A percentile compares a stretch with the other conserved stretches of the same genome.
These are phyloP conservation scores for Nicotiana otophora DNA, from an alignment of 257 asterid genomes.

Conservation along the genomic window DNA sequence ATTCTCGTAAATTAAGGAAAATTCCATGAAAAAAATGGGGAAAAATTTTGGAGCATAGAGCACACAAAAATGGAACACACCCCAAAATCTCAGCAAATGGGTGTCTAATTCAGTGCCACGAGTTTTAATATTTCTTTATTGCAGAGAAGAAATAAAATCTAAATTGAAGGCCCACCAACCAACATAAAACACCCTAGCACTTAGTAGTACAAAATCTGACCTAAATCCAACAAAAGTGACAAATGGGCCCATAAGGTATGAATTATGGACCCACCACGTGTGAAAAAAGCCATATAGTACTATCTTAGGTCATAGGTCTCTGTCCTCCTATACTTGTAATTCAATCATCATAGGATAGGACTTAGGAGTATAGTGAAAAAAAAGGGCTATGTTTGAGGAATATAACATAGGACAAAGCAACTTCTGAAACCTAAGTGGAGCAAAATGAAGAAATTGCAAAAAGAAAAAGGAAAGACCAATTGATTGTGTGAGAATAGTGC, in stretches of 20 bases:
- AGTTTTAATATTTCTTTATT: slow-evolving; percentile 13
- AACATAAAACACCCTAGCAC: neutral
- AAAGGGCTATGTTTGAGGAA: slow-evolving; percentile 7
- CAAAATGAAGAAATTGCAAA: neutral
- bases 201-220: neutral
- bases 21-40: neutral
- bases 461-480: neutral
- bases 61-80: slow-evolving; percentile 14
- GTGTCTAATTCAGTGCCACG: slow-evolving; percentile 19
- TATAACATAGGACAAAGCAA: slow-evolving; percentile 8
- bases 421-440: slow-evolving; percentile 14
- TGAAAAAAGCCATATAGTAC: neutral
- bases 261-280: slow-evolving; percentile 30
- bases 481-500: neutral
- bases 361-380: neutral
- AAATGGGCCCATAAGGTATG: slow-evolving; percentile 3
- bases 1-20: too few relatives aligned
- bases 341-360: neutral
- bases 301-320: neutral
- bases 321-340: neutral
- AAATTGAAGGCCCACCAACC: slow-evolving; percentile 13
- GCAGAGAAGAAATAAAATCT: neutral
- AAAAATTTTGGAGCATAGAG: neutral
- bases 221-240: slow-evolving; percentile 15
- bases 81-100: slow-evolving; percentile 1